These are phyloP conservation scores for Elsinoe batatas DNA, from an alignment of 2,329 filamentous ascomycete genomes.

Conservation along the genomic window DNA sequence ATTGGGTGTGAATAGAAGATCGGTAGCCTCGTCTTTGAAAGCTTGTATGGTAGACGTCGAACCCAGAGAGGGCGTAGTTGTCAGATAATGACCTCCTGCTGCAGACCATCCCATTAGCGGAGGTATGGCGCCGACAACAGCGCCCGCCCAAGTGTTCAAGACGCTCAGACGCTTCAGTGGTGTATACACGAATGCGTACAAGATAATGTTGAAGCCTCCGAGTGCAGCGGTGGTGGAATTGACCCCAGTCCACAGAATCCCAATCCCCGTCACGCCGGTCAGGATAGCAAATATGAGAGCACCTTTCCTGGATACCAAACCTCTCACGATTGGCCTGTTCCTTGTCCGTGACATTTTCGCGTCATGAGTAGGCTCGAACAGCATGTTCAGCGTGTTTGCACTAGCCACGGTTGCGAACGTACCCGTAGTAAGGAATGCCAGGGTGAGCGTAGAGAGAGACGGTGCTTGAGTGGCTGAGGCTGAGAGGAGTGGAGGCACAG, in stretches of 20 bases:
- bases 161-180: conserved; percentile 80
- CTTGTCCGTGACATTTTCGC: conserved; percentile 88
- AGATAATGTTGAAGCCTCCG: conserved; percentile 70
- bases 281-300: conserved; percentile 71
- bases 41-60: conserved; percentile 13
- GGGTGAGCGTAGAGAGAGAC: conserved; percentile 79
- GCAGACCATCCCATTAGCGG: conserved; percentile 98
- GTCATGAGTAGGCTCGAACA: conserved; percentile 84
- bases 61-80: conserved; percentile 15
- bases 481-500: conserved; percentile 74
- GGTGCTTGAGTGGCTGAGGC: conserved; percentile 58
- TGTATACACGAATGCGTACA: conserved; percentile 90
- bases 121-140: conserved; percentile 83
- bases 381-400: conserved; percentile 94
- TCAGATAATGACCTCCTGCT: conserved; percentile 75
- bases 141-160: conserved; percentile 91
- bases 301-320: conserved; percentile 59
- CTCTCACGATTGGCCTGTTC: conserved; percentile 78
- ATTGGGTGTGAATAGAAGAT: conserved; percentile 28
- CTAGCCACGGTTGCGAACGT: conserved; percentile 83
- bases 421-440: conserved; percentile 82
- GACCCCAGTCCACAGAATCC: conserved; percentile 74
- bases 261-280: conserved; percentile 59
- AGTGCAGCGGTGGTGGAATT: conserved; percentile 88
- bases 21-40: conserved; percentile 23